Base-by-base conservation (phyloP, 2,329 filamentous ascomycete genomes). In the Scleromitrula shiraiana region DNA sequence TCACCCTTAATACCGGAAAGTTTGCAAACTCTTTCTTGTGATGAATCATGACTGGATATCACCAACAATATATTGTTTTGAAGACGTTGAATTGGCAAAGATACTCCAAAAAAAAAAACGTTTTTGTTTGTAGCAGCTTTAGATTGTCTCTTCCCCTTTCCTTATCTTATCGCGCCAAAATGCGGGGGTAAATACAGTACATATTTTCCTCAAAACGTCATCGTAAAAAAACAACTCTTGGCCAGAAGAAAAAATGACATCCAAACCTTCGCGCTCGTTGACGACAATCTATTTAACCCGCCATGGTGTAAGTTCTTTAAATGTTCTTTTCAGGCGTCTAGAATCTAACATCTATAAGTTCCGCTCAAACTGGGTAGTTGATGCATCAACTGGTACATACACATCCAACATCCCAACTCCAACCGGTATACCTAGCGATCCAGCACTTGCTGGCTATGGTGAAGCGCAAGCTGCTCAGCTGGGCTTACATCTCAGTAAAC, bases 401-500 rank as follows among this genome's bases (percentile, higher is more conserved):
- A 77, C 76, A 46, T 73, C 85, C 20, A 74, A 73, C 50, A 80
- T 93, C 56, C 80, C 76, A 35, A 88, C 87, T 30, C 91, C 93
- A 1, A 97, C 93, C 5, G 86, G 87, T 45, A 89, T 95, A 54
- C 76, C 90, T 4, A 85, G 85, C 22, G 93, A 98, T 64, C 90
- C 90, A 38, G 83, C 88, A 8, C 76, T 98, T 58, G 89, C 90
- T 7, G 81, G 86, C 19, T 83, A 97, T 62, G 93, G 93, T 50
- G 84, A 94, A 33, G 75, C 80, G 43, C 93, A 98, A 71, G 81
- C 89, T 19, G 74, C 78, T 52, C 82, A 97, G 67, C 76, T 97
- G 39, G 89, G 75, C 2, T 70, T 66, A 7, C 76, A 86, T 61
- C 73, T 95, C 40, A 63, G 73, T 50, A 71, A 69, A 0, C 63